Evolutionary conservation across 768 basidiomycete species (phyloP).

Genomic region (Galerina marginata): DNA sequence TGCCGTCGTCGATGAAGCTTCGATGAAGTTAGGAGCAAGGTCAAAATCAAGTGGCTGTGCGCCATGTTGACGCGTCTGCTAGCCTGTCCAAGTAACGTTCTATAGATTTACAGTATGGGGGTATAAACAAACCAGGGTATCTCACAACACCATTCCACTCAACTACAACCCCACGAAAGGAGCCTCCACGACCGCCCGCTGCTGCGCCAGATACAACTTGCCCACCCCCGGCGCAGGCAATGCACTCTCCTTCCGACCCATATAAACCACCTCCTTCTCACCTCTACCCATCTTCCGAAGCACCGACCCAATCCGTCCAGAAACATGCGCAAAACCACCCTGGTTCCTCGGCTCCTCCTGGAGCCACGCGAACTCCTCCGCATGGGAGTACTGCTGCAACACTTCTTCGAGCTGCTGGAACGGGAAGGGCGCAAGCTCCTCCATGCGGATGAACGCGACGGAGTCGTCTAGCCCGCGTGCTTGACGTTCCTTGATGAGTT

Average conservation of each 20-base stretch:
- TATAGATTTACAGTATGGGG: too few species aligned
- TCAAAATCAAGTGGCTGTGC: too few species aligned
- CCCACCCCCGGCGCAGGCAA: slow-evolving; percentile 82
- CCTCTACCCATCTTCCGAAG: slow-evolving; percentile 44
- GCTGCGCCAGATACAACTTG: slow-evolving; percentile 68
- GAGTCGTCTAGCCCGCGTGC: slow-evolving; percentile 48
- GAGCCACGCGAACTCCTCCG: slow-evolving; percentile 61
- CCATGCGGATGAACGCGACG: slow-evolving; percentile 77
- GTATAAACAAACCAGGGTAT: too few species aligned
- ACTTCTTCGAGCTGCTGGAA: slow-evolving; percentile 56
- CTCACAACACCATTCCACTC: too few species aligned
- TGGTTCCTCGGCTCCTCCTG: slow-evolving; percentile 93
- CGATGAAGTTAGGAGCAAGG: too few species aligned
- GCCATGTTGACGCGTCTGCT: too few species aligned
- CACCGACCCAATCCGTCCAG: slow-evolving; percentile 57
- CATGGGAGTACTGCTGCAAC: slow-evolving; percentile 50
- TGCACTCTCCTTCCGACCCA: slow-evolving; percentile 74
- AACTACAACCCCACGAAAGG: slow-evolving; percentile 46
- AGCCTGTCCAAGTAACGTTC: too few species aligned
- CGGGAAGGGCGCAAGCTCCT: slow-evolving; percentile 91
- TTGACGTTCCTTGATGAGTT: slow-evolving; percentile 74
- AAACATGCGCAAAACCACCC: slow-evolving; percentile 77
- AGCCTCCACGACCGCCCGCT: slow-evolving; percentile 60
- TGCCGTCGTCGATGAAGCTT: too few species aligned
- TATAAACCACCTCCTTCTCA: slow-evolving; percentile 48